Conservation (phyloP, 2,329 filamentous ascomycete genomes). For the Fusarium chaquense region DNA sequence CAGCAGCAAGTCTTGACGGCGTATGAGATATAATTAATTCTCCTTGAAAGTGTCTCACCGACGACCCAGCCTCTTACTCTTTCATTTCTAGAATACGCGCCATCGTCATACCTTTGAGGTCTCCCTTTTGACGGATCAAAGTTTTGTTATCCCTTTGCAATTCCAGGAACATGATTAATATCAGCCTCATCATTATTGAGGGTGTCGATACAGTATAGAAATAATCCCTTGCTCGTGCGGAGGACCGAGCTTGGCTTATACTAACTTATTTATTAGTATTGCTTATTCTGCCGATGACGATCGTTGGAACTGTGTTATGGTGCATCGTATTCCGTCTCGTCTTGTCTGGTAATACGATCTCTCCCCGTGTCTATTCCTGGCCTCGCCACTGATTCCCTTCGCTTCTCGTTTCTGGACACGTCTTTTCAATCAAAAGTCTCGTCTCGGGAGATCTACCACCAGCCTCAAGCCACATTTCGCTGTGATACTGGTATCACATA, state of each 20-base stretch:
- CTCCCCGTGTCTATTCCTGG: slow-evolving; percentile 39
- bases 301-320: slow-evolving; percentile 4
- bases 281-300: not conserved
- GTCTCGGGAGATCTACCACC: slow-evolving; percentile 35
- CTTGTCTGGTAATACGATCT: slow-evolving; percentile 15
- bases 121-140: slow-evolving; percentile 32
- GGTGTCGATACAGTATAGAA: not conserved
- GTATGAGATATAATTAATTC: slow-evolving; percentile 21
- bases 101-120: slow-evolving; percentile 33
- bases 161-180: slow-evolving; percentile 16
- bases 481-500: slow-evolving; percentile 17
- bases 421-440: slow-evolving; percentile 9
- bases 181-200: slow-evolving; percentile 13
- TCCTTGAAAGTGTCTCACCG: slow-evolving; percentile 33
- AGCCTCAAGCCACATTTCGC: slow-evolving; percentile 29
- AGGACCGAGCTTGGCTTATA: slow-evolving; percentile 18
- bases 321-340: slow-evolving; percentile 27
- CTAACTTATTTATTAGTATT: not conserved
- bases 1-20: slow-evolving; percentile 12
- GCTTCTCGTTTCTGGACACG: slow-evolving; percentile 11
- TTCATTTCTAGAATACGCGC: slow-evolving; percentile 29
- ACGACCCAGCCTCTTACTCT: slow-evolving; percentile 35
- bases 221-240: slow-evolving; percentile 23
- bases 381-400: not conserved
- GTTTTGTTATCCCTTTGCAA: slow-evolving; percentile 32